Percentiles rank a stretch among this genome's conserved stretches.
phyloP scores from a whole-genome alignment of 2,329 filamentous ascomycete genomes.

The Pezicula neosporulosa region DNA sequence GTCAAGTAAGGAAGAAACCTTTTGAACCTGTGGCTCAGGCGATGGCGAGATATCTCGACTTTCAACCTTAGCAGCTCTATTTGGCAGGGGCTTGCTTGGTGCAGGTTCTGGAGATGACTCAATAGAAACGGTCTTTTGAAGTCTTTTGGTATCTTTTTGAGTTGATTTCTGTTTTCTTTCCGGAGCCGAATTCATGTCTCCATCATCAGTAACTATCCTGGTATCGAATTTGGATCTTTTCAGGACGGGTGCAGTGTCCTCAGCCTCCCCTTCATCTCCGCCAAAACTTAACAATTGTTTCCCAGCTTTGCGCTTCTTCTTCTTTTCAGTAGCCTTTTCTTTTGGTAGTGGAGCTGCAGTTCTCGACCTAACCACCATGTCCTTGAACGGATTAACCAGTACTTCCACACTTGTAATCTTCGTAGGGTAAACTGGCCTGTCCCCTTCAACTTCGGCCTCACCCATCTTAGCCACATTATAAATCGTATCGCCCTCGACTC shows the following conservation, averaged over 20 bases:
- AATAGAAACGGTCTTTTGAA: constrained; percentile 26
- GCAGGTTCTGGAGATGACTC: constrained; percentile 36
- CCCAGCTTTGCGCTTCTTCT: constrained; percentile 69
- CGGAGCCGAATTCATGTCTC: constrained; percentile 33
- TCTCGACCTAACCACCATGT: constrained; percentile 69
- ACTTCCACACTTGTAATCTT: constrained; percentile 74
- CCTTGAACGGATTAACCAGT: constrained; percentile 76
- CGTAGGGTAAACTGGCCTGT: constrained; percentile 82
- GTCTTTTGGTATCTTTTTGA: constrained; percentile 28
- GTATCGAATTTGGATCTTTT: constrained; percentile 81
- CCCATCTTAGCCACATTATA: constrained; percentile 95
- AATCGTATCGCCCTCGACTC: constrained; percentile 89
- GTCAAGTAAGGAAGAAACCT: constrained; percentile 48
- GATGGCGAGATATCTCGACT: constrained; percentile 31
- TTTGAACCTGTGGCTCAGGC: constrained; percentile 30
- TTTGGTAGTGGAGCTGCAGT: constrained; percentile 48
- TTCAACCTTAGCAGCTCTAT: constrained; percentile 29
- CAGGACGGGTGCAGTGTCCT: constrained; percentile 51
- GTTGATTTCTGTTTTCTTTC: constrained; percentile 27
- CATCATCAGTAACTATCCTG: constrained; percentile 62
- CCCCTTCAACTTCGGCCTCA: constrained; percentile 78
- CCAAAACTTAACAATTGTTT: constrained; percentile 80
- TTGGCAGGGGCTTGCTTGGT: constrained; percentile 23
- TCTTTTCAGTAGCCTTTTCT: constrained; percentile 43
- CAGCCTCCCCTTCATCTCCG: constrained; percentile 57